A percentile compares a stretch with the other conserved stretches of the same genome.
phyloP scores from a whole-genome alignment of 805 yeast species.

The Gaillardinia entomophila region DNA sequence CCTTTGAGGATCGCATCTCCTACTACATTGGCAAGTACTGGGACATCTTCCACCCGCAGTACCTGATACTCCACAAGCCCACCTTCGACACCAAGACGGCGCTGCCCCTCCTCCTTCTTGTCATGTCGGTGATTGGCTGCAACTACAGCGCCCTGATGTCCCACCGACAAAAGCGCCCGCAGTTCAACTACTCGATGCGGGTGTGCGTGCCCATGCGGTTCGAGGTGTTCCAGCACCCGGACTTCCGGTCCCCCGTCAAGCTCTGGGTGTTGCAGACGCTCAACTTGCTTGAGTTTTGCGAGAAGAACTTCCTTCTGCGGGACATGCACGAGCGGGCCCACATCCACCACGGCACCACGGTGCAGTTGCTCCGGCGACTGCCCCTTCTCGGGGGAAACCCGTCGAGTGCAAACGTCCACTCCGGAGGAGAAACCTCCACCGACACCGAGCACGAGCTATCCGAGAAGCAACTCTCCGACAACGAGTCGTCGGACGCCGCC shows the following conservation, averaged over 20 bases:
- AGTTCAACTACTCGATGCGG: conserved; percentile 36
- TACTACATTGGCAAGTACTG: conserved; percentile 42
- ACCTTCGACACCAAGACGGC: conserved; percentile 46
- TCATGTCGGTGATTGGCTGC: conserved; percentile 57
- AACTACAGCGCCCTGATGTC: conserved; percentile 23
- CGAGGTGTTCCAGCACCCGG: conserved; percentile 62
- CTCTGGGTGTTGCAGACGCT: conserved; percentile 75
- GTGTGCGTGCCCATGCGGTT: conserved; percentile 61
- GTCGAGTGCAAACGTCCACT: conserved; percentile 16
- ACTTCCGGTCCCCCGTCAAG: conserved; percentile 70
- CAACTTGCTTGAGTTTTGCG: conserved; percentile 70
- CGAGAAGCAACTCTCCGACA: conserved; percentile 3
- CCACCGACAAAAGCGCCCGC: conserved; percentile 19
- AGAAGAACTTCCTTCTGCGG: conserved; percentile 66
- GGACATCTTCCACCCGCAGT: conserved; percentile 55
- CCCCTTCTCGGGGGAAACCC: conserved; percentile 76
- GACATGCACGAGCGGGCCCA: conserved; percentile 75
- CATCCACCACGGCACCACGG: conserved; percentile 81
- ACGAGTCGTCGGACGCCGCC: conserved; percentile 20
- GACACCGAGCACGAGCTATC: conserved; percentile 6
- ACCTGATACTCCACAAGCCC: conserved; percentile 54
- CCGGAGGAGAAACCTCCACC: conserved; percentile 31
- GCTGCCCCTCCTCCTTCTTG: conserved; percentile 44
- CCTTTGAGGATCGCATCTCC: conserved; percentile 28
- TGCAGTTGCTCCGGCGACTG: conserved; percentile 69